These are phyloP conservation scores for Astragalus membranaceus DNA, from an alignment of 306 rosid species.

Conservation along the genomic window DNA sequence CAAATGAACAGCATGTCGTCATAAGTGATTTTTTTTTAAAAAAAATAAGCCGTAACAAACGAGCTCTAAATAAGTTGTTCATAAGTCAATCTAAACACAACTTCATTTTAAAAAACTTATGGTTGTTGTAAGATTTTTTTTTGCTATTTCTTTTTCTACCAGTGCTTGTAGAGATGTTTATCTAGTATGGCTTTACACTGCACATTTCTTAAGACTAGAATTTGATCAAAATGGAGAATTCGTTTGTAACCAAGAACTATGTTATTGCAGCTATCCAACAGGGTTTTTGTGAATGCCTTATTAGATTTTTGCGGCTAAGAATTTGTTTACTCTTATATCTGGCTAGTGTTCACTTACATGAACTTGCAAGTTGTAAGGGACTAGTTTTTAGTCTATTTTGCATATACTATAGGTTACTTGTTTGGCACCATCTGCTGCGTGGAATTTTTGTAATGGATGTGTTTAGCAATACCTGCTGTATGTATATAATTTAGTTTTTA, in stretches of 20 bases:
- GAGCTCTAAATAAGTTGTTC: no score
- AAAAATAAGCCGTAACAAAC: no score
- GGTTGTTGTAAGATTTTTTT: not conserved
- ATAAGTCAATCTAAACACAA: no score
- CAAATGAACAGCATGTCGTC: no score
- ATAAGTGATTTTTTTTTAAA: no score
- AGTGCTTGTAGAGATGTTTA: not conserved
- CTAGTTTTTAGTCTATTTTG: not conserved
- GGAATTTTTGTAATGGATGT: no score
- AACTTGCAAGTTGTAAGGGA: not conserved
- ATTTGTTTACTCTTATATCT: not conserved
- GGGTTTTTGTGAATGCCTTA: not conserved
- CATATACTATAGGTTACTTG: not conserved
- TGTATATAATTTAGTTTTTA: not conserved
- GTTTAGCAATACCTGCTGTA: not conserved
- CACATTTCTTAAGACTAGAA: no score
- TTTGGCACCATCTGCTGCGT: not conserved
- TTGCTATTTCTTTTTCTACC: not conserved
- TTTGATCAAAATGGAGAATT: constrained; percentile 12
- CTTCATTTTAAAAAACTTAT: no score
- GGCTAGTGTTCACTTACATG: not conserved
- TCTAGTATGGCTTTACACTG: not conserved
- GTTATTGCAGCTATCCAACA: not conserved
- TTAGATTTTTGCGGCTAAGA: not conserved
- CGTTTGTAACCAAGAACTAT: not conserved